Base-by-base conservation (phyloP, 148 eudicot genomes). In the Agrostemma githago region DNA sequence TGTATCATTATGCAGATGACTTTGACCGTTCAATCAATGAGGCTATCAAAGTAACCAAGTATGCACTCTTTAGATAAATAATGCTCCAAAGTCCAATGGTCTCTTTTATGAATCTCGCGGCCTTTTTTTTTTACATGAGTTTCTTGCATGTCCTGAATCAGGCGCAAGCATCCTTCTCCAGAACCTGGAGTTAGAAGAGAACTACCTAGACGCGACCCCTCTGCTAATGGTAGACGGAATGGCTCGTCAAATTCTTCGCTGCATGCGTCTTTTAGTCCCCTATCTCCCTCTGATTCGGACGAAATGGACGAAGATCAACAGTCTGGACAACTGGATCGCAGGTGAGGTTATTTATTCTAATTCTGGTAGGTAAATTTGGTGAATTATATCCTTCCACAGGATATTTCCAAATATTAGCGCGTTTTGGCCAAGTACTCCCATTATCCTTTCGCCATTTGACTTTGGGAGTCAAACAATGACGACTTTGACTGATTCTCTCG, bases 21-120 rank as follows among this genome's bases (percentile, higher is more conserved):
- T 84, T 75, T 39, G 87, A 84, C 63, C 87, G 87, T 42, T 89
- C 96, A 21, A 94, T 94, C 79, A 91, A 86, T 60, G 93, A 87
- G 79, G 90, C 89, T 75, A 87, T 94, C 82, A 89, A 89, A 83
- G 80, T 80, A 70, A 94, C 92, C 83, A 92, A 89, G 98, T 94
- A 92, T 56, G 92, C 8, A 66, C 70, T 19, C 56, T 79, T 58
- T 15, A 14, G 54, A 40, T 40, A 67, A 8, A 39, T 53, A 10
- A 51, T 14, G 8, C 39, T 34, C 17, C 57, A 26, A 20, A 2
- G 12, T 20, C 34, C 14, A 26, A 4, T 20, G 68, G 6, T 57
- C 57, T 21, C 6, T 12, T 40, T 61, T 43, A 20, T 70, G 39
- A 70, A 48, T 42, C 17, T 69, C 14, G 16, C 48, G 10, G 69